Percentiles rank a stretch among this genome's conserved stretches.
These are phyloP conservation scores for Besnoitia besnoiti DNA, from an alignment of 169 alveolate genomes.

Conservation along the genomic window DNA sequence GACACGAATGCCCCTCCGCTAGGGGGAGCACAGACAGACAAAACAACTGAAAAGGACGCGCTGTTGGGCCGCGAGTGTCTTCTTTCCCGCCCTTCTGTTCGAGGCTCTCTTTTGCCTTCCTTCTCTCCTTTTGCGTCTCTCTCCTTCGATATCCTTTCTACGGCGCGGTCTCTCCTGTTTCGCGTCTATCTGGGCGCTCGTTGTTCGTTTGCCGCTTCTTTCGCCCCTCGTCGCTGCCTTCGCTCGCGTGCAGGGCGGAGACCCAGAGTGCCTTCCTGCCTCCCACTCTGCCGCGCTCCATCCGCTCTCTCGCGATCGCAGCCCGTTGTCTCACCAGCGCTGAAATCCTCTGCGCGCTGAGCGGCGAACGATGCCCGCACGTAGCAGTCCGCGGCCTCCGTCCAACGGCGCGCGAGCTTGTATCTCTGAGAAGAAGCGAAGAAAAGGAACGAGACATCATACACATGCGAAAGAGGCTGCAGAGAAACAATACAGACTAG, in stretches of 20 bases:
- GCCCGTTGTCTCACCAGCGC: constrained; percentile 1
- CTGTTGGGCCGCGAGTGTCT: background rate
- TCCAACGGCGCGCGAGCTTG: constrained; percentile 27
- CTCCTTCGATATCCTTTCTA: background rate
- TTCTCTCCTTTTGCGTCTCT: background rate
- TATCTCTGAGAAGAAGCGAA: constrained; percentile 2
- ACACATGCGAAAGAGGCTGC: background rate
- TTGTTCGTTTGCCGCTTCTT: background rate
- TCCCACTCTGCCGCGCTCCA: background rate
- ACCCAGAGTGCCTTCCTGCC: no score
- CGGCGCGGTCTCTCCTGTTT: background rate
- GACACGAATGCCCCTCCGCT: background rate
- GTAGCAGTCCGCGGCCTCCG: constrained; percentile 37
- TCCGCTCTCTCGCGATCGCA: background rate
- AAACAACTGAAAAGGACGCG: background rate
- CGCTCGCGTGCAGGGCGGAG: no score
- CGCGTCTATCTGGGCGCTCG: background rate
- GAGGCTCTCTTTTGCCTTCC: background rate
- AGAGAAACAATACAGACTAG: no score
- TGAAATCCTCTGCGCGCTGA: constrained; percentile 1
- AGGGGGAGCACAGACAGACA: background rate
- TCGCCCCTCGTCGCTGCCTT: background rate
- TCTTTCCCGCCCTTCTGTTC: background rate
- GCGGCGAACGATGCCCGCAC: constrained; percentile 47
- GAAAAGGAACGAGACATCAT: background rate